phyloP scores from a whole-genome alignment of 1,284 basidiomycete genomes.

The Blastosporella zonata region DNA sequence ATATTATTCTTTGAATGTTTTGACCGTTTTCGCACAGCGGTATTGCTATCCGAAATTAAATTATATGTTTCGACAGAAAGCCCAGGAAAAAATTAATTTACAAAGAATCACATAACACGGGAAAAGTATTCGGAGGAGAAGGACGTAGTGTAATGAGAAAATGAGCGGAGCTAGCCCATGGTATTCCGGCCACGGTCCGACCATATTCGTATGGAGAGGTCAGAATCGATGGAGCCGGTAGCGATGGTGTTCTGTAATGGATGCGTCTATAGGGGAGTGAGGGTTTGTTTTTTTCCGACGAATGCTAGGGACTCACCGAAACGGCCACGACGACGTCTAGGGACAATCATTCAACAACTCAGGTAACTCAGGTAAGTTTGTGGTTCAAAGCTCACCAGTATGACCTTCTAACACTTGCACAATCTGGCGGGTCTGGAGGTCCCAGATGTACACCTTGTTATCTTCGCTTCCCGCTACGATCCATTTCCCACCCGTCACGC shows the following conservation, averaged over 20 bases:
- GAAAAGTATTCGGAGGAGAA: not conserved
- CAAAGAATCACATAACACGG: conserved; percentile 7
- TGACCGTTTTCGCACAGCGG: conserved; percentile 4
- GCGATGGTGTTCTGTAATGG: conserved; percentile 82
- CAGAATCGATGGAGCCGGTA: conserved; percentile 78
- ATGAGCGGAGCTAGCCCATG: conserved; percentile 3
- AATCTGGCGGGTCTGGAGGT: conserved; percentile 82
- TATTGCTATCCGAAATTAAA: conserved; percentile 3
- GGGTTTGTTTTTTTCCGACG: conserved; percentile 18
- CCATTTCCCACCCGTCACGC: conserved; percentile 82
- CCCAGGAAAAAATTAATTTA: conserved; percentile 1
- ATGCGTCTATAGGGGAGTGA: conserved; percentile 56
- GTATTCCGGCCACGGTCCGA: conserved; percentile 43
- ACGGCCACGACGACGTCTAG: conserved; percentile 75
- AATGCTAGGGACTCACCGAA: conserved; percentile 42
- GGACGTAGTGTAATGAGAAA: not conserved
- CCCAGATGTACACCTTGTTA: conserved; percentile 87
- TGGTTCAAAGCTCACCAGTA: conserved; percentile 44
- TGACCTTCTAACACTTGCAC: conserved; percentile 80
- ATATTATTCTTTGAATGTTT: conserved; percentile 11
- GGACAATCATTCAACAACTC: conserved; percentile 4
- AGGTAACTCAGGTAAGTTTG: not conserved
- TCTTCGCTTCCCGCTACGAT: conserved; percentile 93
- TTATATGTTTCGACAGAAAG: conserved; percentile 5
- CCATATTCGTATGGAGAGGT: conserved; percentile 80